Conservation (phyloP, 148 eudicot genomes). For the Silene latifolia region DNA sequence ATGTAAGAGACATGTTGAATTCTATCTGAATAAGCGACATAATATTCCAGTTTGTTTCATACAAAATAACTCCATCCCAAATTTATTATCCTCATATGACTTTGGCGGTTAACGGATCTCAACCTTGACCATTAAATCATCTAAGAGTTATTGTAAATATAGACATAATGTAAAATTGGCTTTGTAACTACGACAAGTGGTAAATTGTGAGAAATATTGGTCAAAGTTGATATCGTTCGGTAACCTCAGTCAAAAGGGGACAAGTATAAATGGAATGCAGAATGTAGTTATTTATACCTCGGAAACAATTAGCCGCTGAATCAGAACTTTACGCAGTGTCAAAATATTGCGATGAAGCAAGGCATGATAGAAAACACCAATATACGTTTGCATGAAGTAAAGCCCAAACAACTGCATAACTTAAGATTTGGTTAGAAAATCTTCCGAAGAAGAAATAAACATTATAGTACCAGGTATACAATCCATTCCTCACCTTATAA, state of each 20-base stretch:
- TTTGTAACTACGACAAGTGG: too few species aligned
- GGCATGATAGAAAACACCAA: conserved; percentile 90
- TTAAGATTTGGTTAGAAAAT: conserved; percentile 3
- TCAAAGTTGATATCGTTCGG: too few species aligned
- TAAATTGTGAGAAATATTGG: too few species aligned
- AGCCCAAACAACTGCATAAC: conserved; percentile 81
- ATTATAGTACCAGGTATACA: background rate
- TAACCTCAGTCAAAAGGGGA: too few species aligned
- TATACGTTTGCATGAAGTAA: conserved; percentile 93
- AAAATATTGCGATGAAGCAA: conserved; percentile 74
- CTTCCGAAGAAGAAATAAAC: background rate
- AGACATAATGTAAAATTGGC: too few species aligned
- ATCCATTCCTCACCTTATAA: conserved; percentile 61
- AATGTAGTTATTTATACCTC: conserved; percentile 40
- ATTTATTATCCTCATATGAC: too few species aligned
- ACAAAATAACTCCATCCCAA: too few species aligned
- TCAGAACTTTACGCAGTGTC: conserved; percentile 83
- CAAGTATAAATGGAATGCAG: background rate
- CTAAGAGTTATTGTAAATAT: too few species aligned
- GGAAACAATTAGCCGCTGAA: conserved; percentile 80
- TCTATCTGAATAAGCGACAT: background rate
- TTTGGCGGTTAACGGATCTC: too few species aligned
- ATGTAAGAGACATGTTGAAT: conserved; percentile 1
- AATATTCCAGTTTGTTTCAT: background rate
- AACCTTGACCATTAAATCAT: too few species aligned